Percentiles rank a stretch among this genome's conserved stretches.
Conservation (phyloP, 176 grass and related monocot species). For the Puya raimondii region DNA sequence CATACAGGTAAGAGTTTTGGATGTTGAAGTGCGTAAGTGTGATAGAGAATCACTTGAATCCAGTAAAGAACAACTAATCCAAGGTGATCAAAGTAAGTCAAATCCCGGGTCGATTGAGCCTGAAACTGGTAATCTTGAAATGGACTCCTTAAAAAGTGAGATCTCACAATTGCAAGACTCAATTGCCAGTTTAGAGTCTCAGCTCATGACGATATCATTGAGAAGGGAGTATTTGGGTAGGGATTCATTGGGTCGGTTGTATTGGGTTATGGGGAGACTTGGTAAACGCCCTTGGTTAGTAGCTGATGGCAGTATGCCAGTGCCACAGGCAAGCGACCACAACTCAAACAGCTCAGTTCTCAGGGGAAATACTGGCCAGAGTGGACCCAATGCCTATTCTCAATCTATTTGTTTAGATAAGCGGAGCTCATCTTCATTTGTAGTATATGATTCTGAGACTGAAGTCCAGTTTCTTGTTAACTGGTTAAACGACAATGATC, state of each 20-base stretch:
- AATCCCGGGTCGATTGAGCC: slow-evolving; percentile 19
- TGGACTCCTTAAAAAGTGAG: slow-evolving; percentile 44
- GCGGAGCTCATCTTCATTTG: slow-evolving; percentile 44
- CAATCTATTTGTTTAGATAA: slow-evolving; percentile 42
- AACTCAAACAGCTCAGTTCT: neutral
- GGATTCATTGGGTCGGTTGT: slow-evolving; percentile 76
- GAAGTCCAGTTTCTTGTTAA: slow-evolving; percentile 64
- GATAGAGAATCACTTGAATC: slow-evolving; percentile 47
- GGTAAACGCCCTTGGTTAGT: slow-evolving; percentile 70
- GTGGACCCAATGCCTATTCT: slow-evolving; percentile 31
- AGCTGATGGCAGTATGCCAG: slow-evolving; percentile 58
- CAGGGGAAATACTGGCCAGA: neutral
- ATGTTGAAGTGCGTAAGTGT: slow-evolving; percentile 19
- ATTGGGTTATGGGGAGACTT: slow-evolving; percentile 72
- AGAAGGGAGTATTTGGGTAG: slow-evolving; percentile 90
- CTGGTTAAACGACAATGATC: slow-evolving; percentile 69
- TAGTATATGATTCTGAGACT: slow-evolving; percentile 72
- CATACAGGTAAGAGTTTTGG: slow-evolving; percentile 7
- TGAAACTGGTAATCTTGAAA: slow-evolving; percentile 47
- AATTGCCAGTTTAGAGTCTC: slow-evolving; percentile 59
- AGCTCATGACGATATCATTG: slow-evolving; percentile 54
- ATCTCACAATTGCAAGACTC: slow-evolving; percentile 70
- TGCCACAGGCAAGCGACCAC: slow-evolving; percentile 29
- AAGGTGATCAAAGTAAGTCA: slow-evolving; percentile 32
- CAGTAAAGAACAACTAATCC: slow-evolving; percentile 20